Conservation (phyloP, 2,329 filamentous ascomycete genomes). For the Xylaria sp. region DNA sequence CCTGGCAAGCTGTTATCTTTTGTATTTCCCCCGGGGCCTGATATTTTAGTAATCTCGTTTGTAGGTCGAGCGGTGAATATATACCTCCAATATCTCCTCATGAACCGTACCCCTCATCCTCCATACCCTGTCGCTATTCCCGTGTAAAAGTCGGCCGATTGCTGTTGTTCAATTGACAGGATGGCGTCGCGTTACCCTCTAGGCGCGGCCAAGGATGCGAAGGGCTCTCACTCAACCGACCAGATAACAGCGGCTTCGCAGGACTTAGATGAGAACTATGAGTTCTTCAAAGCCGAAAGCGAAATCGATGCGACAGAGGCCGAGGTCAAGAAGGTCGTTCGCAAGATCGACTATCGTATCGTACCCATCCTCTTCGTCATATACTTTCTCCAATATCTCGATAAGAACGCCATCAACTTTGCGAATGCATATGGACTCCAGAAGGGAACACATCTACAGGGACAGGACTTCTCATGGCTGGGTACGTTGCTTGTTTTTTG, state of each 20-base stretch:
- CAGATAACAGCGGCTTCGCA: conserved; percentile 35
- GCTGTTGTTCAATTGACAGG: conserved; percentile 11
- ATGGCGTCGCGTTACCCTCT: conserved; percentile 35
- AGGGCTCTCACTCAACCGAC: conserved; percentile 27
- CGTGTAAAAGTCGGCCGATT: background rate
- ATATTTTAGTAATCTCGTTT: conserved; percentile 11
- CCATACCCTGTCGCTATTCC: background rate
- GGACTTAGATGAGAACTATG: conserved; percentile 50
- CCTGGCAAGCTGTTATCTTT: conserved; percentile 11
- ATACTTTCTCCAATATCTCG: conserved; percentile 51
- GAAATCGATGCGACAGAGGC: conserved; percentile 43
- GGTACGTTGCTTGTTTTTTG: conserved; percentile 54
- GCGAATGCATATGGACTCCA: conserved; percentile 61
- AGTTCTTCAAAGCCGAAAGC: conserved; percentile 45
- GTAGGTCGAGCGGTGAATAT: conserved; percentile 20
- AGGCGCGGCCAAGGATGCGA: conserved; percentile 25
- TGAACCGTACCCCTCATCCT: background rate
- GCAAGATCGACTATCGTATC: conserved; percentile 50
- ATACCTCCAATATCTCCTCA: conserved; percentile 20
- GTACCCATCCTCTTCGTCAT: conserved; percentile 49
- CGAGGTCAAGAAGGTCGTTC: conserved; percentile 47
- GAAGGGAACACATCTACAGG: conserved; percentile 58
- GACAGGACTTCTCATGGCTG: conserved; percentile 64
- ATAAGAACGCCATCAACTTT: conserved; percentile 61
- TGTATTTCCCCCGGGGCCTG: background rate